Conservation (phyloP, 208 protist genomes). For the Histomonas meleagridis region DNA sequence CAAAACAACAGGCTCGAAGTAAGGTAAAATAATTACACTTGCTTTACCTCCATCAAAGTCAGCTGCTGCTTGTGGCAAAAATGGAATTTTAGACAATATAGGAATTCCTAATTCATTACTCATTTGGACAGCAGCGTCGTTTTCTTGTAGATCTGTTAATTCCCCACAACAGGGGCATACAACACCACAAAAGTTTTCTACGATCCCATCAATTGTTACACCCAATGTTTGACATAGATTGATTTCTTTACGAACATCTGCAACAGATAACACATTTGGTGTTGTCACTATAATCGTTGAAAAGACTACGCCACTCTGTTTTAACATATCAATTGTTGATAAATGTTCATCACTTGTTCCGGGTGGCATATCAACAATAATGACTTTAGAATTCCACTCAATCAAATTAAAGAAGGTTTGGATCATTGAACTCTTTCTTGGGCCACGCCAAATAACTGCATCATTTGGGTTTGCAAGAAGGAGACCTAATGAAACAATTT, state of each 20-base stretch:
- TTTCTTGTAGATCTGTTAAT: neutral
- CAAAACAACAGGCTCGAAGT: neutral
- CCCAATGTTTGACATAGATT: conserved; percentile 86
- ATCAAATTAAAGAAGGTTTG: conserved; percentile 94
- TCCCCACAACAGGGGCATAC: conserved; percentile 39
- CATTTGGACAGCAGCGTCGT: neutral
- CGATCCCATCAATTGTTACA: conserved; percentile 77
- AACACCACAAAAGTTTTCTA: conserved; percentile 92
- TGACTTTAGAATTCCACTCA: conserved; percentile 87
- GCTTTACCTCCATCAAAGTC: neutral
- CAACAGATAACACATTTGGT: conserved; percentile 81
- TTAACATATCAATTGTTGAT: conserved; percentile 74
- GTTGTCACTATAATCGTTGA: conserved; percentile 84
- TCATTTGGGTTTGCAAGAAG: conserved; percentile 76
- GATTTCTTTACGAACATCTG: conserved; percentile 93
- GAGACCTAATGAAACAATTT: conserved; percentile 92
- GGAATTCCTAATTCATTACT: neutral
- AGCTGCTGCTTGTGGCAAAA: neutral
- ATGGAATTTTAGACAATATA: neutral
- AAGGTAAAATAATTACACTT: neutral
- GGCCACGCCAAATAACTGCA: conserved; percentile 93
- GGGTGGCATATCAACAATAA: conserved; percentile 98
- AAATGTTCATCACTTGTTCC: conserved; percentile 99
- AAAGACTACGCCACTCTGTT: conserved; percentile 49
- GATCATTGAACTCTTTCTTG: conserved; percentile 83